phyloP scores from a whole-genome alignment of 2,329 filamentous ascomycete genomes.

The Thermochaetoides dissita region DNA sequence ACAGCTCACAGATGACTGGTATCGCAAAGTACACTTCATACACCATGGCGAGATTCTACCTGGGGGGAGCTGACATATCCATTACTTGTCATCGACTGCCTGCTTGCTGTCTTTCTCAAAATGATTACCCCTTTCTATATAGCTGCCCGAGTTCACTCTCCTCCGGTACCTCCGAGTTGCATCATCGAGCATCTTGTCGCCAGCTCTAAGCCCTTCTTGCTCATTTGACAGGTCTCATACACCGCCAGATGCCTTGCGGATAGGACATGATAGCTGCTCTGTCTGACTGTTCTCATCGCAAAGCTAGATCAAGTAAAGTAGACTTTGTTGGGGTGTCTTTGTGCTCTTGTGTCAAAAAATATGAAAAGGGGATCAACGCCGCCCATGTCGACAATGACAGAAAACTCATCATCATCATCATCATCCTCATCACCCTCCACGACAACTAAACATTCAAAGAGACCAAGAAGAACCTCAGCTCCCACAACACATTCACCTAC shows the following conservation, averaged over 20 bases:
- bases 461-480: too few relatives aligned
- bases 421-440: neutral
- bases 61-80: neutral
- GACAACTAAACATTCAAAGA: too few relatives aligned
- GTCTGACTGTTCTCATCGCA: slow-evolving; percentile 1
- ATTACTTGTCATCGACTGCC: neutral
- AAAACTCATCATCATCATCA: neutral
- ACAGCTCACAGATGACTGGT: too few relatives aligned
- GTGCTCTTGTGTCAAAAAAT: neutral
- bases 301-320: slow-evolving; percentile 2
- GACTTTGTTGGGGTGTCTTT: neutral
- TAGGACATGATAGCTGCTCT: slow-evolving; percentile 8
- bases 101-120: neutral
- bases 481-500: neutral
- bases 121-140: slow-evolving; percentile 14
- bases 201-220: neutral
- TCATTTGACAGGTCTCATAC: neutral
- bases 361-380: slow-evolving; percentile 13
- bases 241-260: neutral
- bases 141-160: slow-evolving; percentile 12
- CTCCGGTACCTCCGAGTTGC: slow-evolving; percentile 2
- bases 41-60: neutral
- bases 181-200: neutral
- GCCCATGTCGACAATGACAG: neutral
- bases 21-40: too few relatives aligned